These are phyloP conservation scores for Helenozyma rhizophorensis DNA, from an alignment of 805 yeast genomes.

Conservation along the genomic window DNA sequence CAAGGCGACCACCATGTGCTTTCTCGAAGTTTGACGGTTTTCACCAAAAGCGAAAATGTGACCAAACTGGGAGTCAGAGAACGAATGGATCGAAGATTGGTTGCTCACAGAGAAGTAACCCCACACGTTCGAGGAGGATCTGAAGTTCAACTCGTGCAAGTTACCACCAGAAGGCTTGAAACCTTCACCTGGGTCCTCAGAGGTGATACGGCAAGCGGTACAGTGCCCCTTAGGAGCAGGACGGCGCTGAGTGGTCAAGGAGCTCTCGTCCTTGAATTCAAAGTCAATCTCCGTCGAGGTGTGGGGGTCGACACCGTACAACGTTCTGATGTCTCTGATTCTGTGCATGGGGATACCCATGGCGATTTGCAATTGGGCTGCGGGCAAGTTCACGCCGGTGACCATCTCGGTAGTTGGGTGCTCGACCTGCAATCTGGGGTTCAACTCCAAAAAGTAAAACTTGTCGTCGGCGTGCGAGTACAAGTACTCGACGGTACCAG, in stretches of 20 bases:
- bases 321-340: conserved; percentile 84
- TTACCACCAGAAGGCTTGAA: conserved; percentile 98
- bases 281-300: conserved; percentile 87
- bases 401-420: conserved; percentile 99
- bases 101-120: conserved; percentile 97
- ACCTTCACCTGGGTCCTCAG: conserved; percentile 99
- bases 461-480: conserved; percentile 92
- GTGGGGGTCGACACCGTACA: conserved; percentile 96
- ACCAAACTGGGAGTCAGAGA: conserved; percentile 98
- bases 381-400: conserved; percentile 95
- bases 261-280: conserved; percentile 69
- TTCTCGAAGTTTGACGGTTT: conserved; percentile 95
- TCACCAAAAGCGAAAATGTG: conserved; percentile 99
- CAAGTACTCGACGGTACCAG: conserved; percentile 98
- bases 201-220: conserved; percentile 98
- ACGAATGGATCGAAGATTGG: conserved; percentile 95
- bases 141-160: conserved; percentile 90
- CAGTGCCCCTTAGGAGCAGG: conserved; percentile 98
- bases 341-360: conserved; percentile 99
- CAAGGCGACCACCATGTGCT: conserved; percentile 98
- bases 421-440: conserved; percentile 98
- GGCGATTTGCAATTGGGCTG: conserved; percentile 97
- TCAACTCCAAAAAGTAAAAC: conserved; percentile 92
- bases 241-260: conserved; percentile 76
- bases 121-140: conserved; percentile 98